Evolutionary conservation across 768 basidiomycete genomes (phyloP).

Genomic region (Grammothele lineata): DNA sequence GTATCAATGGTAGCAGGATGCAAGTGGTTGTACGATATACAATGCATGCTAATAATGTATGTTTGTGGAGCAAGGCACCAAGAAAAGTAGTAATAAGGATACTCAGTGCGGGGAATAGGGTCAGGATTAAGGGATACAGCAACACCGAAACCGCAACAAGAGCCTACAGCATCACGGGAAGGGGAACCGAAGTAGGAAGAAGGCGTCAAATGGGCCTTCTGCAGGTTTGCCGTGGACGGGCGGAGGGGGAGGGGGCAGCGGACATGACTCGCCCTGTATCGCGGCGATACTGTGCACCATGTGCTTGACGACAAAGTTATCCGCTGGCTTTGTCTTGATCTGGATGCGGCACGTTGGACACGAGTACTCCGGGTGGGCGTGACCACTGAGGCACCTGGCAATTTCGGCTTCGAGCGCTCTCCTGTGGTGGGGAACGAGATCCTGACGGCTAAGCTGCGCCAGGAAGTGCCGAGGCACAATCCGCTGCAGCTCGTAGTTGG

Average conservation of each 20-base stretch:
- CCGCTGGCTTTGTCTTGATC: slow-evolving; percentile 47
- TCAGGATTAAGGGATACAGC: too few species aligned
- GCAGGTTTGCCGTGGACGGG: not conserved
- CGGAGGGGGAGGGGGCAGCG: slow-evolving; percentile 17
- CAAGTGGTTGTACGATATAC: too few species aligned
- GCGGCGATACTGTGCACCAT: slow-evolving; percentile 48
- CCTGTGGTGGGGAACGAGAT: slow-evolving; percentile 4
- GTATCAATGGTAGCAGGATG: too few species aligned
- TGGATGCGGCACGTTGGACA: slow-evolving; percentile 63
- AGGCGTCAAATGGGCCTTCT: slow-evolving; percentile 21
- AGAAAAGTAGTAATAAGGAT: too few species aligned
- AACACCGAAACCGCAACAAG: too few species aligned
- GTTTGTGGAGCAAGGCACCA: too few species aligned
- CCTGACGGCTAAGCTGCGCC: slow-evolving; percentile 5
- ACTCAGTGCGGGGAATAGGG: too few species aligned
- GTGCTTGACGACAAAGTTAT: slow-evolving; percentile 58
- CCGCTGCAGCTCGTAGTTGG: slow-evolving; percentile 33
- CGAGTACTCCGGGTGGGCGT: slow-evolving; percentile 48
- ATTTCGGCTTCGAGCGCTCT: slow-evolving; percentile 10
- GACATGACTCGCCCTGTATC: slow-evolving; percentile 44
- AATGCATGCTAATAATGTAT: too few species aligned
- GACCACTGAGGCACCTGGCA: not conserved
- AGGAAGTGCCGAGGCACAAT: slow-evolving; percentile 5
- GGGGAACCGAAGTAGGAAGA: too few species aligned
- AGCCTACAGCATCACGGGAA: too few species aligned